A percentile compares a stretch with the other conserved stretches of the same genome.
These are phyloP conservation scores for Hydrangea macrophylla DNA, from an alignment of 148 eudicot genomes.

Conservation along the genomic window DNA sequence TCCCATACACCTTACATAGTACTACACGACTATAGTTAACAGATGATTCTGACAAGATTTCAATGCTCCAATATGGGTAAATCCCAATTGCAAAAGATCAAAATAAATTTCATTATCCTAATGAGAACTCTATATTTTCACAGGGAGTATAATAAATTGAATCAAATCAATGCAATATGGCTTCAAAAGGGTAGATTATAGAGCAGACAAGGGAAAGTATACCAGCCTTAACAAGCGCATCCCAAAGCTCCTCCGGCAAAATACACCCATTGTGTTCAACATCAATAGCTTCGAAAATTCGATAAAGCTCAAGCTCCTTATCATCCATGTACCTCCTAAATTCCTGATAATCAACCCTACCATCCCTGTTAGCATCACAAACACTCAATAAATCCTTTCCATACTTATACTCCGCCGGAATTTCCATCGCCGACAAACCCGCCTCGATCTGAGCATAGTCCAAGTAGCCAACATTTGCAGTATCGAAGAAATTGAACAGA, in stretches of 20 bases:
- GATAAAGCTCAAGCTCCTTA: slow-evolving; percentile 92
- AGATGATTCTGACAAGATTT: background rate
- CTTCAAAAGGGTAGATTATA: background rate
- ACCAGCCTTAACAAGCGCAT: slow-evolving; percentile 97
- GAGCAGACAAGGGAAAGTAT: slow-evolving; percentile 12
- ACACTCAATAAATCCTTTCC: slow-evolving; percentile 78
- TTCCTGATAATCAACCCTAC: slow-evolving; percentile 81
- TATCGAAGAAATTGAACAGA: slow-evolving; percentile 71
- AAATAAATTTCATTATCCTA: background rate
- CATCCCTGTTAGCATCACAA: slow-evolving; percentile 82
- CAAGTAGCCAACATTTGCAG: slow-evolving; percentile 57
- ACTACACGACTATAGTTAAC: too few species aligned
- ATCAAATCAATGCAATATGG: background rate
- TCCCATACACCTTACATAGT: background rate
- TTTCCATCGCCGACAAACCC: slow-evolving; percentile 71
- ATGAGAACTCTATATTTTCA: background rate
- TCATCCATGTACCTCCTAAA: slow-evolving; percentile 94
- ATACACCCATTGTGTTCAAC: slow-evolving; percentile 97
- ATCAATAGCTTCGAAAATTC: slow-evolving; percentile 91
- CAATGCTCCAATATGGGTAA: background rate
- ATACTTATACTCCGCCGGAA: slow-evolving; percentile 87
- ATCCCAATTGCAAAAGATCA: background rate
- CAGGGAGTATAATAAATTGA: too few species aligned
- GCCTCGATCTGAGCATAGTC: slow-evolving; percentile 64
- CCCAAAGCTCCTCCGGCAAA: slow-evolving; percentile 92